A percentile compares a stretch with the other conserved stretches of the same genome.
Evolutionary conservation across 2,329 filamentous ascomycete genomes (phyloP).

Genomic region (Monilinia aucupariae): DNA sequence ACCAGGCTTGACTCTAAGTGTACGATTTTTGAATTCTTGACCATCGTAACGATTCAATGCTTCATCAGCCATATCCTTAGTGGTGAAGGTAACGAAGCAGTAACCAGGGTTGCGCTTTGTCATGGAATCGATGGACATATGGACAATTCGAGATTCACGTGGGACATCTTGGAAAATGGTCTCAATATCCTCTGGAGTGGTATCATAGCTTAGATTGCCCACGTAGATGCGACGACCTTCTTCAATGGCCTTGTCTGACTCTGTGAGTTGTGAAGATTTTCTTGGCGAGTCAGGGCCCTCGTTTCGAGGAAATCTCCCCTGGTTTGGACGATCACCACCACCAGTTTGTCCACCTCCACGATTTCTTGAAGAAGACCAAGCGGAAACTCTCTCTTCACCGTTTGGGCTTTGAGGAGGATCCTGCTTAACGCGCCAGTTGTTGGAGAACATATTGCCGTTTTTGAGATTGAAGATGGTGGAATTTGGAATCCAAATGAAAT

Average conservation of each 20-base stretch:
- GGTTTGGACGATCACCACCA: constrained; percentile 5
- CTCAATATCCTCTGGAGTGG: constrained; percentile 45
- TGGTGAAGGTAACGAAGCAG: constrained; percentile 65
- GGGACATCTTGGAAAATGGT: constrained; percentile 41
- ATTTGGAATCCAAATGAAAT: constrained; percentile 3
- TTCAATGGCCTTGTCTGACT: constrained; percentile 26
- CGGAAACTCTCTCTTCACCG: constrained; percentile 8
- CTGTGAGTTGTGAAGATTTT: constrained; percentile 20
- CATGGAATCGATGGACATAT: constrained; percentile 64
- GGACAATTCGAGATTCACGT: constrained; percentile 49
- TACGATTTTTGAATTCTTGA: constrained; percentile 50
- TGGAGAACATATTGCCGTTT: constrained; percentile 25
- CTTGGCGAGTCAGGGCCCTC: constrained; percentile 15
- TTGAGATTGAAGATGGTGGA: constrained; percentile 1
- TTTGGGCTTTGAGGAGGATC: constrained; percentile 19
- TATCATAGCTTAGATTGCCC: constrained; percentile 50
- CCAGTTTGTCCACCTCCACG: constrained; percentile 10
- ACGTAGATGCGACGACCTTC: constrained; percentile 43
- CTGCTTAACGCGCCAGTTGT: constrained; percentile 29
- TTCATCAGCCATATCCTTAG: constrained; percentile 49
- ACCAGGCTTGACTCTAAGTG: constrained; percentile 60
- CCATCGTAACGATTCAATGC: constrained; percentile 54
- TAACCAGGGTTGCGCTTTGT: constrained; percentile 66
- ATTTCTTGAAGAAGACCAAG: constrained; percentile 6
- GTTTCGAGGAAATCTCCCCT: constrained; percentile 15